phyloP scores from a whole-genome alignment of 2,329 filamentous ascomycete genomes.

The Aspergillus pseudoviridinutans region DNA sequence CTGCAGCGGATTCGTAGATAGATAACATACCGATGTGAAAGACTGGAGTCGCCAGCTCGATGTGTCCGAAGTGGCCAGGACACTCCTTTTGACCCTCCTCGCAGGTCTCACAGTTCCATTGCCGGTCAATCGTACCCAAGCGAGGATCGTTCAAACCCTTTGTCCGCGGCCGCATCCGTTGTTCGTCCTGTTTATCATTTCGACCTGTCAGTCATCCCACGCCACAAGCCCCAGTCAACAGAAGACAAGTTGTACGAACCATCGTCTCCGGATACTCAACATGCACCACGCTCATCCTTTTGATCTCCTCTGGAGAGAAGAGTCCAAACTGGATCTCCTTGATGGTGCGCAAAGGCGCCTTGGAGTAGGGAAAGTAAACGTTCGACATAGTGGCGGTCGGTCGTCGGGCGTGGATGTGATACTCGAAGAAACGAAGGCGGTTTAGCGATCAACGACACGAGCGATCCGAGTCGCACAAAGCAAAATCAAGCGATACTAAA shows the following conservation, averaged over 20 bases:
- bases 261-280: constrained; percentile 99
- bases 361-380: constrained; percentile 83
- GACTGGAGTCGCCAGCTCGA: constrained; percentile 93
- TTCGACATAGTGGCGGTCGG: constrained; percentile 72
- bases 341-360: constrained; percentile 93
- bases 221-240: constrained; percentile 1
- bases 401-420: constrained; percentile 19
- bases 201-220: constrained; percentile 16
- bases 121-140: constrained; percentile 91
- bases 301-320: constrained; percentile 96
- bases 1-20: not conserved
- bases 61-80: constrained; percentile 97
- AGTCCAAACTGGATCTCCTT: constrained; percentile 99
- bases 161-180: constrained; percentile 82
- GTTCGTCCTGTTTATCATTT: constrained; percentile 62
- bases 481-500: constrained; percentile 2
- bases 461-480: constrained; percentile 10
- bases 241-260: constrained; percentile 44
- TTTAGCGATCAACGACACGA: constrained; percentile 9
- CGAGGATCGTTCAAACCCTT: constrained; percentile 93
- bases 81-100: constrained; percentile 94
- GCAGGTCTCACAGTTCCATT: constrained; percentile 94
- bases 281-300: constrained; percentile 95
- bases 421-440: constrained; percentile 7
- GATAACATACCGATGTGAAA: constrained; percentile 67